Conservation (phyloP, 2,329 filamentous ascomycete species). For the Niveomyces coronatus region DNA sequence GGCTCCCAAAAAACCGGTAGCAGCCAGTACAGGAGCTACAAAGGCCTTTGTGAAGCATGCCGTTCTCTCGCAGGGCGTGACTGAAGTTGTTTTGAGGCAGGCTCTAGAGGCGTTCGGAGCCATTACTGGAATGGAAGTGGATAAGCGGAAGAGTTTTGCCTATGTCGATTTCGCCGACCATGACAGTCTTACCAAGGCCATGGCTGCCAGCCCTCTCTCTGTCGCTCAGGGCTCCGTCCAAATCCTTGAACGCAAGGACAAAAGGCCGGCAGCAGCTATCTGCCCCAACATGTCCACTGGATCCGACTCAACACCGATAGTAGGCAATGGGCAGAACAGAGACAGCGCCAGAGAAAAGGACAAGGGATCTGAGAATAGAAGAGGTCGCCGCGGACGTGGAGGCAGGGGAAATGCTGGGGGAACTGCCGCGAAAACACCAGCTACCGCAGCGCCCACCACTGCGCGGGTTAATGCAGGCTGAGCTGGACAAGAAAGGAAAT, state of each 20-base stretch:
- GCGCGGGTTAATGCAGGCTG: slow-evolving; percentile 9
- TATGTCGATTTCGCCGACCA: slow-evolving; percentile 81
- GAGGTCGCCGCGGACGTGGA: slow-evolving; percentile 23
- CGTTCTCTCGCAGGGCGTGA: slow-evolving; percentile 86
- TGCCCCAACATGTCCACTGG: slow-evolving; percentile 2
- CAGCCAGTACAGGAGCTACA: slow-evolving; percentile 34
- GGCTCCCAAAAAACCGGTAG: slow-evolving; percentile 24
- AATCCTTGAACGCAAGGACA: slow-evolving; percentile 71
- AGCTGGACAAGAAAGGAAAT: background rate
- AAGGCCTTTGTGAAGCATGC: slow-evolving; percentile 73
- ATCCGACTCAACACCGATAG: slow-evolving; percentile 5
- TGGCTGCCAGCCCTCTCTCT: slow-evolving; percentile 68
- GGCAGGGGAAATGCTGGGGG: slow-evolving; percentile 15
- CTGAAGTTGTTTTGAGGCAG: slow-evolving; percentile 65
- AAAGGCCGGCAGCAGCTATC: slow-evolving; percentile 24
- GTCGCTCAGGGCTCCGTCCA: slow-evolving; percentile 82
- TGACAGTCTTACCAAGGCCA: slow-evolving; percentile 63
- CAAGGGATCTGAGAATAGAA: slow-evolving; percentile 20
- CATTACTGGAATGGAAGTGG: slow-evolving; percentile 76
- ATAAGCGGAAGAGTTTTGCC: slow-evolving; percentile 88
- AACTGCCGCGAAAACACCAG: slow-evolving; percentile 6
- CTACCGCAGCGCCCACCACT: slow-evolving; percentile 1
- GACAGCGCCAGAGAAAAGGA: slow-evolving; percentile 14
- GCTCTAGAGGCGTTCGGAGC: slow-evolving; percentile 65
- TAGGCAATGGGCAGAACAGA: slow-evolving; percentile 13